Conservation (phyloP, 2,329 filamentous ascomycete genomes). For the Didymella pinodella region DNA sequence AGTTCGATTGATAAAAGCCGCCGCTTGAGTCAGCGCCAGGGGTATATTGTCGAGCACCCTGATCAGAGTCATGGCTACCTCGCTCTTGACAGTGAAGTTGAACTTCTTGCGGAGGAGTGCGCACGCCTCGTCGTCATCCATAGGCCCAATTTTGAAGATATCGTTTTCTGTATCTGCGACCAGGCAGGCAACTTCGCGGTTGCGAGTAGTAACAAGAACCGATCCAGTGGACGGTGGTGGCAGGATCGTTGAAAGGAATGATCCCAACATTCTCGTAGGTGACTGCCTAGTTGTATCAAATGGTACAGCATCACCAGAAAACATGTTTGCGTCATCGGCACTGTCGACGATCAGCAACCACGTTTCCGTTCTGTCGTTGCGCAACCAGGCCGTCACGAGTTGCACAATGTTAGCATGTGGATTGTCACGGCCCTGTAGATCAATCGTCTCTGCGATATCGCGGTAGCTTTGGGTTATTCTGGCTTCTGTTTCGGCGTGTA, state of each 20-base stretch:
- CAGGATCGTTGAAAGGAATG: neutral
- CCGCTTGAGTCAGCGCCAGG: constrained; percentile 16
- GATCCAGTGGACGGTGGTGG: constrained; percentile 12
- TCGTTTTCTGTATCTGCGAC: constrained; percentile 19
- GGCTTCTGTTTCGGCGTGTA: constrained; percentile 21
- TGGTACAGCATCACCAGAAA: neutral
- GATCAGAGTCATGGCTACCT: constrained; percentile 5
- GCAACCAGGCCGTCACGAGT: constrained; percentile 26
- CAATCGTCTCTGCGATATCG: constrained; percentile 23
- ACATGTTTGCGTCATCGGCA: constrained; percentile 28
- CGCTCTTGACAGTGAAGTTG: neutral
- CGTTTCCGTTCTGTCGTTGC: constrained; percentile 19
- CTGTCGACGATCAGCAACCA: constrained; percentile 38
- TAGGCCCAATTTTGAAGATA: constrained; percentile 17
- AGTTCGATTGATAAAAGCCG: constrained; percentile 8
- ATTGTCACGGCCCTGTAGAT: constrained; percentile 21
- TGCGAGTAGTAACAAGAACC: constrained; percentile 23
- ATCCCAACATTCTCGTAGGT: neutral
- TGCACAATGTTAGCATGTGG: constrained; percentile 21
- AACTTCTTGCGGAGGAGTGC: constrained; percentile 24
- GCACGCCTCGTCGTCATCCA: constrained; percentile 14
- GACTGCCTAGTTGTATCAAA: neutral
- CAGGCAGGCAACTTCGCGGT: constrained; percentile 10
- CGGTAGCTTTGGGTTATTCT: constrained; percentile 23
- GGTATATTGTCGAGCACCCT: constrained; percentile 18